Evolutionary conservation across 2,329 filamentous ascomycete species (phyloP).

Genomic region (Fusarium floridanum): DNA sequence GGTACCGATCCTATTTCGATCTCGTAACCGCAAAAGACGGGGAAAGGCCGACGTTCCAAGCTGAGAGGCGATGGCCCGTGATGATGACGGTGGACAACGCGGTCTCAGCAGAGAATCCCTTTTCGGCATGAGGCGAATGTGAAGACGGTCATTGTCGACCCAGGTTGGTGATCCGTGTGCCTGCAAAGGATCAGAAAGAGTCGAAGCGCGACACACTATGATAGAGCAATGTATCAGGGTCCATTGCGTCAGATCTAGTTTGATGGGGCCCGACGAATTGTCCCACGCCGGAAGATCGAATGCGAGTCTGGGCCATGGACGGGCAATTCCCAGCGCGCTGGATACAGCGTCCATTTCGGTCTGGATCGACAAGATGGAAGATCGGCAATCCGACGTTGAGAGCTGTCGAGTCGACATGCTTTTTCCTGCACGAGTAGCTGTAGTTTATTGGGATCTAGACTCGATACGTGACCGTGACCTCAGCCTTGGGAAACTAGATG

Average conservation of each 20-base stretch:
- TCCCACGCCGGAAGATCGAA: constrained; percentile 19
- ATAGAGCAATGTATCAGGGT: constrained; percentile 42
- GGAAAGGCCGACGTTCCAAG: constrained; percentile 32
- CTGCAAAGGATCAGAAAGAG: constrained; percentile 12
- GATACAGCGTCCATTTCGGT: not conserved
- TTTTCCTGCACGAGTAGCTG: constrained; percentile 3
- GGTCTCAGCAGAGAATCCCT: not conserved
- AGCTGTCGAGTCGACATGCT: constrained; percentile 2
- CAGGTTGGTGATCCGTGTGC: constrained; percentile 15
- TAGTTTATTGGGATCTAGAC: constrained; percentile 29
- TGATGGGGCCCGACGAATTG: constrained; percentile 19
- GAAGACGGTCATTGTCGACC: constrained; percentile 1
- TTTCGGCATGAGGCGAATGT: constrained; percentile 9
- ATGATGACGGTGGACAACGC: constrained; percentile 16
- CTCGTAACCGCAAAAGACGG: constrained; percentile 35
- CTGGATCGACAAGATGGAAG: constrained; percentile 24
- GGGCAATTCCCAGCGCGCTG: constrained; percentile 4
- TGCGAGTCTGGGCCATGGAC: constrained; percentile 8
- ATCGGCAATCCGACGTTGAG: constrained; percentile 23
- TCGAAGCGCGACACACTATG: constrained; percentile 22
- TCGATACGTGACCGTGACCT: constrained; percentile 20
- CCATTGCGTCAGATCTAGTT: constrained; percentile 38
- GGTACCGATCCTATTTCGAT: constrained; percentile 32
- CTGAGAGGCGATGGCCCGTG: constrained; percentile 33
- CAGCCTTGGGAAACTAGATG: constrained; percentile 24